Base-by-base conservation (phyloP, 176 grass and related monocot genomes). In the Secale cereale region DNA sequence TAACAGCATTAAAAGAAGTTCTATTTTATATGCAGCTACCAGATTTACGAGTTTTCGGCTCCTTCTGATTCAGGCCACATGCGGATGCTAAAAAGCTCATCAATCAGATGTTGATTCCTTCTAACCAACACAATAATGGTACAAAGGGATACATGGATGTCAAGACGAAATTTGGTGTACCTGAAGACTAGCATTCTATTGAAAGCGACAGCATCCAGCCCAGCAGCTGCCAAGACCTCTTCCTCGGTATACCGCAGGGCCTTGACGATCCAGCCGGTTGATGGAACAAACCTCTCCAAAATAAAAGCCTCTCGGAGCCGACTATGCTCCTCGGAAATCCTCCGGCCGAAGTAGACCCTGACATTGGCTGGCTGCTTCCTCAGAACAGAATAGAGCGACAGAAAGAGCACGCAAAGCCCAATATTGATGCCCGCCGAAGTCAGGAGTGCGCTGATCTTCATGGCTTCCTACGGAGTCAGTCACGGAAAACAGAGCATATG, bases 371-470 rank as follows among this genome's bases (percentile, higher is more conserved):
- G 97, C 20, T 94, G 97, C 83, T 99, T 99, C 61, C 94, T 92
- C 60, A 99, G 84, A 25, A 99, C 70, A 6, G 97, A 99, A 65
- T 99, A 99, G 74, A 99, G 93, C 0, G 86, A 96, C 50, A 96
- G 81, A 60, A 99, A 87, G 32, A 99, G 70, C 46, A 80, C 82
- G 30, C 81, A 99, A 41, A 99, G 22, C 3, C 90, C 97, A 8
- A 96, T 96, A 76, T 99, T 99, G 70, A 99, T 96, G 65, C 97
- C 93, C 4, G 93, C 91, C 10, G 97, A 99, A 61, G 97, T 99
- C 40, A 99, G 82, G 1, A 99, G 91, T 25, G 87, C 94, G 5
- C 84, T 96, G 62, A 99, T 54, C 82, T 92, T 91, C 93, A 99
- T 99, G 48, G 31, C 33, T 69, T 46, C 13, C 63, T 63, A 45